Evolutionary conservation across 805 yeast genomes (phyloP).

Genomic region (Pichia exigua): DNA sequence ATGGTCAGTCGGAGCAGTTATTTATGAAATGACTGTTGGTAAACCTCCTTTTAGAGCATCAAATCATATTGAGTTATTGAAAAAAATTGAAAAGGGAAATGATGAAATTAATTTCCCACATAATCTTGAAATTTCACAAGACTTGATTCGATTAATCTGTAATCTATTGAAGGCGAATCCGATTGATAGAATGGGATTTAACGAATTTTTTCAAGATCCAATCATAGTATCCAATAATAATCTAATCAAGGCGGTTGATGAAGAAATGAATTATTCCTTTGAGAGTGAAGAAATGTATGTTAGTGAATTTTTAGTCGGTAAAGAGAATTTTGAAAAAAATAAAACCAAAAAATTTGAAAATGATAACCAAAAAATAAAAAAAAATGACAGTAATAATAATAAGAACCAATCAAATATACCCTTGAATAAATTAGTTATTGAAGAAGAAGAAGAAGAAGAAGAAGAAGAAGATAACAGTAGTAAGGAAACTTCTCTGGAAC

Average conservation of each 20-base stretch:
- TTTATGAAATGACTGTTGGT: slow-evolving; percentile 95
- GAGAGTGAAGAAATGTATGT: slow-evolving; percentile 77
- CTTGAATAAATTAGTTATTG: slow-evolving; percentile 4
- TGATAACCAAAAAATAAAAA: background rate
- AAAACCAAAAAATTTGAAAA: background rate
- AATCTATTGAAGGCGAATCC: slow-evolving; percentile 78
- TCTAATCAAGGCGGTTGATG: slow-evolving; percentile 38
- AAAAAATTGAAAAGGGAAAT: slow-evolving; percentile 75
- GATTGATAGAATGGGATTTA: slow-evolving; percentile 78
- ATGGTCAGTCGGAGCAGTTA: slow-evolving; percentile 97
- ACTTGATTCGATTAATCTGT: slow-evolving; percentile 62
- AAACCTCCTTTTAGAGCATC: slow-evolving; percentile 92
- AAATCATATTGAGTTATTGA: slow-evolving; percentile 83
- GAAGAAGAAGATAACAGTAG: slow-evolving; percentile 1
- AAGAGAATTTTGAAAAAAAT: background rate
- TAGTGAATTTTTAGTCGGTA: slow-evolving; percentile 52
- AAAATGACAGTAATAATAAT: slow-evolving; percentile 12
- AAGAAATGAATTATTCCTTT: slow-evolving; percentile 51
- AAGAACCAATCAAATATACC: background rate
- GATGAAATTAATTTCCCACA: slow-evolving; percentile 75
- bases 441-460: slow-evolving; percentile 10
- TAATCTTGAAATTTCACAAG: slow-evolving; percentile 53
- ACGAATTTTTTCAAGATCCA: slow-evolving; percentile 76
- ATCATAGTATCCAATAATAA: slow-evolving; percentile 43
- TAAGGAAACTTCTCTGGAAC: background rate